Percentiles rank a stretch among this genome's conserved stretches.
Conservation (phyloP, 2,329 filamentous ascomycete genomes). For the Didymellaceae sp. region DNA sequence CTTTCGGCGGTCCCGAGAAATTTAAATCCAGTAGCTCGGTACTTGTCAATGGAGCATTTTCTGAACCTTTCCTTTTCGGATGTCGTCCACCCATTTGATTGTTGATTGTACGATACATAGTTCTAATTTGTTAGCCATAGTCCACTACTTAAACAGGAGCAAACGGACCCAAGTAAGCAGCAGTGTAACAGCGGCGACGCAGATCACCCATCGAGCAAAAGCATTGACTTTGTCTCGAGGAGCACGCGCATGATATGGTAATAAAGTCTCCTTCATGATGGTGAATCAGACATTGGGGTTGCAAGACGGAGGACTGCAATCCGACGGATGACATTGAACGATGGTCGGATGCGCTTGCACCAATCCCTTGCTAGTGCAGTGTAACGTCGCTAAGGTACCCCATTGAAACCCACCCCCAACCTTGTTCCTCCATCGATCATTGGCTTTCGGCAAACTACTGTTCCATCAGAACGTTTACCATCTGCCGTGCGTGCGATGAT, state of each 20-base stretch:
- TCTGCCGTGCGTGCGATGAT: constrained; percentile 12
- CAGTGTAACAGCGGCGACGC: constrained; percentile 5
- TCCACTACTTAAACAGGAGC: not conserved
- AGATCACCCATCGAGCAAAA: constrained; percentile 1
- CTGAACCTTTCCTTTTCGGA: constrained; percentile 41
- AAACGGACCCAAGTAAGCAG: constrained; percentile 12
- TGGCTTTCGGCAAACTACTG: not conserved
- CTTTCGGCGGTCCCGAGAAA: constrained; percentile 60
- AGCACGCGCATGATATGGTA: not conserved
- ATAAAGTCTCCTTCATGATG: constrained; percentile 10
- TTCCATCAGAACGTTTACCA: constrained; percentile 4
- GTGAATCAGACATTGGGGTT: constrained; percentile 1
- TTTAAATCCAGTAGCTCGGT: constrained; percentile 55
- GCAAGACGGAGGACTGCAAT: not conserved
- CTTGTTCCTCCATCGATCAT: not conserved
- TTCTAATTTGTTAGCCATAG: constrained; percentile 3
- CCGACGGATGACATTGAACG: constrained; percentile 5
- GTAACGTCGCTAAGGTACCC: constrained; percentile 12
- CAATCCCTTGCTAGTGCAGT: not conserved
- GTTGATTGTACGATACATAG: not conserved
- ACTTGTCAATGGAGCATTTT: constrained; percentile 61
- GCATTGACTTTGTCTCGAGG: not conserved
- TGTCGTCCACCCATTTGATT: not conserved
- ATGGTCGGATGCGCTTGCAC: constrained; percentile 10
- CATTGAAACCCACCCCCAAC: constrained; percentile 15